phyloP scores from a whole-genome alignment of 177 flowering plant species.

The Vitis hybrid region DNA sequence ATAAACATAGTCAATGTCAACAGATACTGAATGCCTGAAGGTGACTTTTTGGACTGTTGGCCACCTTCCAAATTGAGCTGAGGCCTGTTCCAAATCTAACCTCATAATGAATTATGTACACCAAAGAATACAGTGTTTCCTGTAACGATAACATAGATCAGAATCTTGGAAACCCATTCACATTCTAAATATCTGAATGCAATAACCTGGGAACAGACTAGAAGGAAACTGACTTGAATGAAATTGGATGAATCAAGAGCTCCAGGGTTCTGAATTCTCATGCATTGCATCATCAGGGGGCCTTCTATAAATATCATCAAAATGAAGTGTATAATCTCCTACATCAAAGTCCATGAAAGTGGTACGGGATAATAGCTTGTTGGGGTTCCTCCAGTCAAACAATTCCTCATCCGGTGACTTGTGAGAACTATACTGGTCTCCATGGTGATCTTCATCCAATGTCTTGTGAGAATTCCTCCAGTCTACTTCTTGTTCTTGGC shows the following conservation, averaged over 20 bases:
- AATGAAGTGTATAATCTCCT: constrained; percentile 61
- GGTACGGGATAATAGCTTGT: constrained; percentile 35
- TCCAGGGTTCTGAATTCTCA: constrained; percentile 21
- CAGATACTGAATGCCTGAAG: too few species aligned
- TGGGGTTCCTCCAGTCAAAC: constrained; percentile 50
- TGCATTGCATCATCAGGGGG: constrained; percentile 31
- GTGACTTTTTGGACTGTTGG: neutral
- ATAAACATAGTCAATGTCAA: too few species aligned
- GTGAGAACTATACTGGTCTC: too few species aligned
- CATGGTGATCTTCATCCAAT: too few species aligned
- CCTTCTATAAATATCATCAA: constrained; percentile 62
- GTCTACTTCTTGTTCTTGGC: too few species aligned
- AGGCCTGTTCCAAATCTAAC: constrained; percentile 8
- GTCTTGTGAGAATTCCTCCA: too few species aligned
- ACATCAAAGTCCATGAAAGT: constrained; percentile 39
- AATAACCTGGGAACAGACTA: constrained; percentile 8
- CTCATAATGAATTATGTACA: constrained; percentile 33
- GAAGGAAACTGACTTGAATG: neutral
- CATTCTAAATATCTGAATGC: constrained; percentile 14
- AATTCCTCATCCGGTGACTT: too few species aligned
- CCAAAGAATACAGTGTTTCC: constrained; percentile 32
- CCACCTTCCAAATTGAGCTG: constrained; percentile 2
- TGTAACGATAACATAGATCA: neutral
- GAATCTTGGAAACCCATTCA: constrained; percentile 19
- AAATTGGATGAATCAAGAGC: constrained; percentile 16